Evolutionary conservation across 2,329 filamentous ascomycete species (phyloP).

Genomic region (Trichophyton schoenleinii): DNA sequence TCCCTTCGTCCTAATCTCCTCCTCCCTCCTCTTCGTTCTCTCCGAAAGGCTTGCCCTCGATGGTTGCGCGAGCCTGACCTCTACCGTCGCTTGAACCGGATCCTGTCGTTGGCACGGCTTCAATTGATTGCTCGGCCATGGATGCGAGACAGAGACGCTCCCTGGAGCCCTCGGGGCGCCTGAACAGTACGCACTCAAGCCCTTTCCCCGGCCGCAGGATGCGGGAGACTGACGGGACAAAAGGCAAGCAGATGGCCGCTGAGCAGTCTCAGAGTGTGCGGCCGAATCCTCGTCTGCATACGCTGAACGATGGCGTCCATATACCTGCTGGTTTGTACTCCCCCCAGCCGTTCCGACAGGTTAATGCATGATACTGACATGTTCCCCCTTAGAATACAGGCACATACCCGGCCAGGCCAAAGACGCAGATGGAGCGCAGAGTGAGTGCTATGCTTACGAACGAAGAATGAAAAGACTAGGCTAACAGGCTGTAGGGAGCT

Average conservation of each 20-base stretch:
- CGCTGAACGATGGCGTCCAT: neutral
- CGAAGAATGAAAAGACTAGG: neutral
- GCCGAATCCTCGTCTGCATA: neutral
- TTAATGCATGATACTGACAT: neutral
- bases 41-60: neutral
- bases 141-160: neutral
- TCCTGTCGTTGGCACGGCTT: neutral
- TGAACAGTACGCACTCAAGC: neutral
- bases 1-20: neutral
- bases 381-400: neutral
- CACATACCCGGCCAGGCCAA: neutral
- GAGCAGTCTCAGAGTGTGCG: neutral
- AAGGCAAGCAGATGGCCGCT: neutral
- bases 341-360: no score
- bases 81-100: neutral
- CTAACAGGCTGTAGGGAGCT: conserved; percentile 17
- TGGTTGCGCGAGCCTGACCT: neutral
- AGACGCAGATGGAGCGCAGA: neutral
- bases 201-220: neutral
- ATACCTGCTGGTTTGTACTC: conserved; percentile 1
- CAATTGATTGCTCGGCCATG: neutral
- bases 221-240: neutral
- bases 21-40: neutral
- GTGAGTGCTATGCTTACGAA: neutral
- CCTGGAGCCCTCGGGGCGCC: neutral